Conservation (phyloP, 1,139 yeast species). For the Lodderomyces oxycetoniae region DNA sequence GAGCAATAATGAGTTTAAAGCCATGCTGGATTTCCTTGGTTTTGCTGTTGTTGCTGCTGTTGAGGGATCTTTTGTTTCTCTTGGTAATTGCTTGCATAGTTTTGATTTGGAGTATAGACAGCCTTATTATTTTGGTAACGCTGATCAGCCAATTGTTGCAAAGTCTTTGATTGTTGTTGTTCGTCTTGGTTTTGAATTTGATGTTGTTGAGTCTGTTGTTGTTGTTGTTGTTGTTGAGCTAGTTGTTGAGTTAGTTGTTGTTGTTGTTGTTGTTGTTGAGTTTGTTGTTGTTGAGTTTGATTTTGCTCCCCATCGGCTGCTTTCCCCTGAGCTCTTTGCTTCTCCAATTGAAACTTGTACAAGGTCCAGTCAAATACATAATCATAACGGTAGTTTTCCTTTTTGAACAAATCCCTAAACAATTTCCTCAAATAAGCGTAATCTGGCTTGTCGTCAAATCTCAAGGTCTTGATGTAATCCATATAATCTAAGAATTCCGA, state of each 20-base stretch:
- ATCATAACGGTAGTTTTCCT: slow-evolving; percentile 89
- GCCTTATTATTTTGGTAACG: slow-evolving; percentile 14
- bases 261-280: slow-evolving; percentile 15
- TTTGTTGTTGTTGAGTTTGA: slow-evolving; percentile 14
- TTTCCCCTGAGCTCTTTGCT: slow-evolving; percentile 51
- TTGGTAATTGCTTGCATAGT: slow-evolving; percentile 16
- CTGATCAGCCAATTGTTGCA: slow-evolving; percentile 10
- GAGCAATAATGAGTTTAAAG: slow-evolving; percentile 8
- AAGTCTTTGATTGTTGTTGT: slow-evolving; percentile 8
- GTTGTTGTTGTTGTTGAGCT: slow-evolving; percentile 16
- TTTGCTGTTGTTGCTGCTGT: slow-evolving; percentile 13
- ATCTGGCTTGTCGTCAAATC: slow-evolving; percentile 97
- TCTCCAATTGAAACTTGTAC: slow-evolving; percentile 67
- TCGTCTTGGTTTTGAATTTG: slow-evolving; percentile 15
- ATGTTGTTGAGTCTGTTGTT: slow-evolving; percentile 17
- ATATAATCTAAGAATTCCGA: slow-evolving; percentile 84
- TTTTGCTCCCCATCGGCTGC: slow-evolving; percentile 24
- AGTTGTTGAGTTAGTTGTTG: slow-evolving; percentile 11
- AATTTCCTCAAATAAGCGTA: slow-evolving; percentile 84
- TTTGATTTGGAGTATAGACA: slow-evolving; percentile 11
- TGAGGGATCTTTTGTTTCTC: slow-evolving; percentile 22
- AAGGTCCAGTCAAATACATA: slow-evolving; percentile 97
- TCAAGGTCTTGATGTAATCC: slow-evolving; percentile 81
- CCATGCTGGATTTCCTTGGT: slow-evolving; percentile 17
- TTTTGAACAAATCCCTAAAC: slow-evolving; percentile 82